Base-by-base conservation (phyloP, 108 stramenopile species). In the Nitzschia sp. region DNA sequence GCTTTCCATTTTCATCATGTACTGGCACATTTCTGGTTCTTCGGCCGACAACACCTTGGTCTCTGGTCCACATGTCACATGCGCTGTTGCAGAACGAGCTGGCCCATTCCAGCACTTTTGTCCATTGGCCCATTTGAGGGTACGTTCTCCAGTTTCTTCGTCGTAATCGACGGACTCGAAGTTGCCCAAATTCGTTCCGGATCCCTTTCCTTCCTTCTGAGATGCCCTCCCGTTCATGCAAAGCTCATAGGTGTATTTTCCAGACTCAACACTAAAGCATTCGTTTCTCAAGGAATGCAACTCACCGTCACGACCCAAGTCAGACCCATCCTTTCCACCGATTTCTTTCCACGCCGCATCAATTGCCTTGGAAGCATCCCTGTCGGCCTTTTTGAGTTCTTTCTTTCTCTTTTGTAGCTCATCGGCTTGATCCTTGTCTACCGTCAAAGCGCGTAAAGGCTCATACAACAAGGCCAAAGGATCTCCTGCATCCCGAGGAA, bases 51-150 rank as follows among this genome's bases (percentile, higher is more conserved):
- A 17, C 8, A 92, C 39, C 57, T 79, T 87, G 41, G 80, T 89
- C 7, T 83, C 83, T 0, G 69, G n/a, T 15, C 91, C 88, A 65
- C 91, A 92, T 10, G 84, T 83, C 38, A 92, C 76, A 37, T 57
- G 34, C 2, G 83, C 86, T 21, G 80, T 84, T 19, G 87, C 88
- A 9, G 88, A 89, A 60, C 91, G 76, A 24, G 70, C 14, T 34
- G 91, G 91, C 9, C 91, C 91, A 63, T 92, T 89, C 91, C 91
- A 92, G 58, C 91, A 92, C 57, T 88, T 88, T 37, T 80, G 76
- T 24, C 91, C 91, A 24, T 64, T 57, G 20, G 63, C 69, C 88
- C 88, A 92, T 53, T 66, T 77, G 65, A 87, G 63, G 6, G 77
- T 68, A 15, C 86, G 70, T n/a, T 58, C 39, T 3, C 83, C 81